A percentile compares a stretch with the other conserved stretches of the same genome.
phyloP scores from a whole-genome alignment of 2,329 filamentous ascomycete species.

The Cercospora canescens region DNA sequence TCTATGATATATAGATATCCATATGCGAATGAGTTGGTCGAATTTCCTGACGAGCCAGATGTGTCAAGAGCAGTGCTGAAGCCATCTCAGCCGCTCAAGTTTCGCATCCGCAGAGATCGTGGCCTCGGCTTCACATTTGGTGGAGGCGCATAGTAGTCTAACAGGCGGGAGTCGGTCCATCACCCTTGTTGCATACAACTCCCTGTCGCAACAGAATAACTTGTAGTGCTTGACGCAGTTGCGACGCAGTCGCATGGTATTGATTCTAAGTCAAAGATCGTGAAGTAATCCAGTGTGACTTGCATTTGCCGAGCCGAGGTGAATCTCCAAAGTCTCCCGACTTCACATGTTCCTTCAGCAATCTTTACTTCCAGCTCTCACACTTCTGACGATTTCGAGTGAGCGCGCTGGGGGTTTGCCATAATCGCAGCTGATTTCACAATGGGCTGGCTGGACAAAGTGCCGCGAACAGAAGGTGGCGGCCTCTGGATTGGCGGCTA shows the following conservation, averaged over 20 bases:
- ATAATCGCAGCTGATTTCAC: neutral
- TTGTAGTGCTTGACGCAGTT: neutral
- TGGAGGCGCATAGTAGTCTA: no score
- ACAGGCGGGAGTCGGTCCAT: no score
- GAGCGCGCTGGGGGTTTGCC: neutral
- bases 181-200: no score
- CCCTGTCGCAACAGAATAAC: neutral
- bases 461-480: constrained; percentile 36
- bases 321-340: neutral
- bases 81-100: neutral
- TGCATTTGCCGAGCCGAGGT: constrained; percentile 1
- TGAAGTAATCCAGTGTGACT: neutral
- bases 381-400: neutral
- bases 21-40: neutral
- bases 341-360: neutral
- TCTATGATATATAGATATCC: neutral
- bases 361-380: neutral
- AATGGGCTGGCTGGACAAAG: constrained; percentile 44
- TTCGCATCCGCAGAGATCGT: neutral
- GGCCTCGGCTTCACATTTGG: neutral
- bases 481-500: constrained; percentile 44
- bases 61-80: neutral
- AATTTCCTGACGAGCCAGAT: neutral
- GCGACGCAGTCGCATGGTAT: neutral
- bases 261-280: neutral